Conservation (phyloP, 805 yeast genomes). For the Isabelozyma gotoi region DNA sequence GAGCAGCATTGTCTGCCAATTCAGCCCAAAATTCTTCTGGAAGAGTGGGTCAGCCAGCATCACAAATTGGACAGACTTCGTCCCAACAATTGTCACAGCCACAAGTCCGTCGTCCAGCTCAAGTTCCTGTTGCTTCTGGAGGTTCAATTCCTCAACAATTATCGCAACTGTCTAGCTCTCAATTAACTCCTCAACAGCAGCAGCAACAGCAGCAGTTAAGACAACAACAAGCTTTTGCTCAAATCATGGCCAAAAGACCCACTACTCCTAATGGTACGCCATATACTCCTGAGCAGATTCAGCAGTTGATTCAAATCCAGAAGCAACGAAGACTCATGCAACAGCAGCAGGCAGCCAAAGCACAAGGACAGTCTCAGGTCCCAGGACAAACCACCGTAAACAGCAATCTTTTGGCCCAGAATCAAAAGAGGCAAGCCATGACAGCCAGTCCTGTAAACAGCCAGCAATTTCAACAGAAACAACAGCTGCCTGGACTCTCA, state of each 20-base stretch:
- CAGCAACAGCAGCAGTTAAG: conserved; percentile 11
- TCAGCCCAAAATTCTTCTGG: background rate
- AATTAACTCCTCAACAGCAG: conserved; percentile 5
- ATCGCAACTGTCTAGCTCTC: background rate
- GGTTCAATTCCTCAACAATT: background rate
- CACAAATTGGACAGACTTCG: too few relatives aligned
- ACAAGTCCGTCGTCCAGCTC: background rate
- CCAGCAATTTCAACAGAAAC: conserved; percentile 8
- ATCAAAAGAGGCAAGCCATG: too few relatives aligned
- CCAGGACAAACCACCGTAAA: background rate
- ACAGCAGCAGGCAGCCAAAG: conserved; percentile 29
- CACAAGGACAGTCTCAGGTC: conserved; percentile 15
- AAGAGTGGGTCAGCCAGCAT: background rate
- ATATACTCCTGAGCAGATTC: conserved; percentile 60
- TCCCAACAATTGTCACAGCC: too few relatives aligned
- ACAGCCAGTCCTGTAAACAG: background rate
- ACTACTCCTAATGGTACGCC: conserved; percentile 57
- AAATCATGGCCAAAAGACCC: conserved; percentile 27
- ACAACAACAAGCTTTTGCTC: conserved; percentile 7
- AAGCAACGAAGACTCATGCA: conserved; percentile 50
- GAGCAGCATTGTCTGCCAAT: background rate
- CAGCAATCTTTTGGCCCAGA: too few relatives aligned
- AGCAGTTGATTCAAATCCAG: conserved; percentile 53
- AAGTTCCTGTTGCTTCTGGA: background rate
- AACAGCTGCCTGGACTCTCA: background rate